Evolutionary conservation across 2,329 filamentous ascomycete species (phyloP).

Genomic region (Colletotrichum costaricense): DNA sequence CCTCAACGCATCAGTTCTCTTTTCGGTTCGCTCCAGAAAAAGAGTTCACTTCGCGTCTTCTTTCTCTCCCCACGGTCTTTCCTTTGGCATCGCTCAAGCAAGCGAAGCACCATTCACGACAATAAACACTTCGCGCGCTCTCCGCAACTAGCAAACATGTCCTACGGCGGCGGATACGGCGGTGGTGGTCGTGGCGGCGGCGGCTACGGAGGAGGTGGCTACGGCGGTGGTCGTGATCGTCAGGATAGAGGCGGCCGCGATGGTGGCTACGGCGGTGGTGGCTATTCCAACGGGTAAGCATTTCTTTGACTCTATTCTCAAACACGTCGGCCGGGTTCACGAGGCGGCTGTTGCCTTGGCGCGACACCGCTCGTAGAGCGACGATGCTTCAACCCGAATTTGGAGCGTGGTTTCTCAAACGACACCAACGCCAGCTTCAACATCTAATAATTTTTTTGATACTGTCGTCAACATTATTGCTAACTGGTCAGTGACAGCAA

Average conservation of each 20-base stretch:
- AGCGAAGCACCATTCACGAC: background rate
- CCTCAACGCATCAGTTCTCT: conserved; percentile 24
- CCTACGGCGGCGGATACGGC: conserved; percentile 55
- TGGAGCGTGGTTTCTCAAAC: background rate
- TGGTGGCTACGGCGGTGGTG: conserved; percentile 40
- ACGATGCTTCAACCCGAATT: background rate
- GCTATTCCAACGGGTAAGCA: conserved; percentile 56
- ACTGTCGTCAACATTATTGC: conserved; percentile 37
- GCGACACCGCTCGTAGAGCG: background rate
- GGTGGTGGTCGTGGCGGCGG: conserved; percentile 43
- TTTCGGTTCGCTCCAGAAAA: conserved; percentile 32
- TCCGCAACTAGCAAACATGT: conserved; percentile 50
- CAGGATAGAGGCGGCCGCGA: conserved; percentile 42
- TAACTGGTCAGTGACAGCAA: conserved; percentile 61
- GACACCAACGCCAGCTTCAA: background rate
- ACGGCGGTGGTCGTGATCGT: conserved; percentile 44
- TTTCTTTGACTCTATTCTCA: conserved; percentile 44
- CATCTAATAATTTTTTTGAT: background rate
- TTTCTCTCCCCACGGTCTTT: conserved; percentile 25
- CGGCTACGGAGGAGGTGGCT: conserved; percentile 41
- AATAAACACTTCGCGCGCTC: conserved; percentile 8
- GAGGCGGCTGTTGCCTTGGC: conserved; percentile 16
- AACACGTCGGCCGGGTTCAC: conserved; percentile 39
- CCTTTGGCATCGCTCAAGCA: conserved; percentile 27
- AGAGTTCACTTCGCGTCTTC: conserved; percentile 1